Base-by-base conservation (phyloP, 2,329 filamentous ascomycete species). In the Fusarium sp. region DNA sequence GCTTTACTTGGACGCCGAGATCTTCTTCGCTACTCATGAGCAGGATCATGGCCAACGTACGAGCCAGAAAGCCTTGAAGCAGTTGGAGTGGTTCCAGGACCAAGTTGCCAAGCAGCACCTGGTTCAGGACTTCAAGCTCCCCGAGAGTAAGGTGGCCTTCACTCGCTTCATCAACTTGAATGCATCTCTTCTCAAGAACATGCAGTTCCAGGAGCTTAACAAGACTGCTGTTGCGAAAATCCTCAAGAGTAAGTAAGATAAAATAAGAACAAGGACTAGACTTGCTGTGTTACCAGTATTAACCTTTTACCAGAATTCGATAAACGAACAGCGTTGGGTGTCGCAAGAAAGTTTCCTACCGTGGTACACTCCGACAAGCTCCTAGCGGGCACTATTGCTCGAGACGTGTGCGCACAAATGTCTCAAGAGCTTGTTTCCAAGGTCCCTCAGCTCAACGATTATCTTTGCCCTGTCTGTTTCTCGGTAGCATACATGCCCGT, bases 201-300 rank as follows among this genome's bases (percentile, higher is more conserved):
- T 97, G 69, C 90, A 90, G 62, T 97, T 97, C 72, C 92, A 94
- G 74, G 93, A 96, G 76, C 89, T 97, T 69, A 97, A 97, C 74
- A 88, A 88, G 69, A 86, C 86, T 30, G 93, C 93, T 2, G 88
- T 96, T 74, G 83, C 83, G 34, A 97, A 97, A 79, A 97, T 97
- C 53, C 81, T 97, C 55, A 97, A 97, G 79, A 97, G 90, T 91
- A 77, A 67, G 86, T 79, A 12, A 28, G 30, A 14, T 79, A 9
- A 28, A 26, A 14, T 79, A 9, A 26, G 30, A 18, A 18, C 21
- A 12, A 14, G 3, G n/a, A 30, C 21, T 8, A 13, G 16, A 10
- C 26, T 41, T 45, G 14, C 12, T 19, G n/a, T 12, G 34, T 28
- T n/a, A 14, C 19, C 19, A 34, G 28, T 14, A 48, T 65, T 75